Evolutionary conservation across 768 basidiomycete genomes (phyloP), one percentile per base, ranked within the genome.

Genomic region (Ramaria sp.): DNA sequence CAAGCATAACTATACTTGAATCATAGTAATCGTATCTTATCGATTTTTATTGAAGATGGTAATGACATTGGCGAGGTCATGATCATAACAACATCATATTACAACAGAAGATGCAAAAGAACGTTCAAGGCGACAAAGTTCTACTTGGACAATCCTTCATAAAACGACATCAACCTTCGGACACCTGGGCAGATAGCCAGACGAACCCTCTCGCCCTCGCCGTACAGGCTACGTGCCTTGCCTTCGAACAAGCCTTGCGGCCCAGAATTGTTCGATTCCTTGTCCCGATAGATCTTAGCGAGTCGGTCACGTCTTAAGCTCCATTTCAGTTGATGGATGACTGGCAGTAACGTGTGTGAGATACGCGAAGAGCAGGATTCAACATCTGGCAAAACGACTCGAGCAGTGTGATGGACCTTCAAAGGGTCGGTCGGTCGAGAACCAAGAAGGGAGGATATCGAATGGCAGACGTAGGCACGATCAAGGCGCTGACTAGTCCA

Each of bases 261-360:
- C 12, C 68, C 67, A 20, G 68, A 63, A 16, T 68, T 64, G 39
- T 69, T 70, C 27, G 13, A 34, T 65, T 64, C 44, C 64, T 60
- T 32, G 18, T 72, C 68, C 63, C 80, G 76, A 52, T 85, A 71
- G 57, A 76, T 65, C 63, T 73, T 76, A 4, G 85, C 78, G 25
- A 85, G 69, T 45, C 70, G 72, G 61, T 87, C 86, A 12, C 74
- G 71, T 61, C 81, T 78, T 47, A 85, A 65, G 37, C 76, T 79
- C 83, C 84, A 88, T 64, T 86, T 87, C 57, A 88, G 71, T 62
- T 77, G 71, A 55, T 77, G 79, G 62, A 87, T 72, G 22, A 77
- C 70, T 13, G 85, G 82, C 3, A 86, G 67, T 24, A 88, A 72
- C 7, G 75, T 71, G 27, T 82, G 78, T 1, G 82, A 81, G 48